Evolutionary conservation across 306 rosid species (phyloP), one percentile per base, ranked within the genome.

Genomic region (Delonix regia): DNA sequence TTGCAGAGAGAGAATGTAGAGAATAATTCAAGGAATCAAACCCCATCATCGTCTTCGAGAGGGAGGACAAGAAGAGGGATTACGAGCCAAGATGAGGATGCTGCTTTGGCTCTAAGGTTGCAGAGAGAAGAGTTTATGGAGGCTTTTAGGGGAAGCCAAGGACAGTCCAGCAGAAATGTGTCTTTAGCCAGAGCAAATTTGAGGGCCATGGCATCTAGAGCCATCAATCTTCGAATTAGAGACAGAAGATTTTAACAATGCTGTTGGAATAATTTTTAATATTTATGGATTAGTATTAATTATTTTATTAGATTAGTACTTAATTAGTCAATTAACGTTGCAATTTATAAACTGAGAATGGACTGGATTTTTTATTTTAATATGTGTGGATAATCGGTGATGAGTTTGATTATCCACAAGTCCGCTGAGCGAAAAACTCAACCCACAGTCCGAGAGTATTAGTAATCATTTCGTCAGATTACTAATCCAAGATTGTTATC

Each of bases 61-160:
- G 33, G 47, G 38, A 83, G 83, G 47, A 10, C 76, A 79, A 85
- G 89, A 68, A 83, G 96, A 86, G 78, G 84, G 73, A 30, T 71
- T 24, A n/a, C 85, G 11, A 80, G 61, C 78, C 99, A 95, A 85
- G 85, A 89, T 71, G 92, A 81, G 82, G 99, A 95, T 85, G 96
- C 92, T 77, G 98, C 98, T 45, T 76, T 95, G 48, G 97, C 97
- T 80, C 80, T 86, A 24, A 95, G 96, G 84, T 45, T 93, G 78
- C 99, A 93, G 68, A 93, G 99, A 75, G 94, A 93, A 49, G 98
- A 95, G 87, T 95, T 95, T 76, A 66, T 95, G 89, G 90, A 85
- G 47, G 88, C 79, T 24, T 82, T 87, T 63, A 79, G 91, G 76
- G 90, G 73, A 48, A 74, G 81, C 65, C 84, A 44, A 68, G 90